Base-by-base conservation (phyloP, 164 flowering plant species). In the Cinnamomum chago region DNA sequence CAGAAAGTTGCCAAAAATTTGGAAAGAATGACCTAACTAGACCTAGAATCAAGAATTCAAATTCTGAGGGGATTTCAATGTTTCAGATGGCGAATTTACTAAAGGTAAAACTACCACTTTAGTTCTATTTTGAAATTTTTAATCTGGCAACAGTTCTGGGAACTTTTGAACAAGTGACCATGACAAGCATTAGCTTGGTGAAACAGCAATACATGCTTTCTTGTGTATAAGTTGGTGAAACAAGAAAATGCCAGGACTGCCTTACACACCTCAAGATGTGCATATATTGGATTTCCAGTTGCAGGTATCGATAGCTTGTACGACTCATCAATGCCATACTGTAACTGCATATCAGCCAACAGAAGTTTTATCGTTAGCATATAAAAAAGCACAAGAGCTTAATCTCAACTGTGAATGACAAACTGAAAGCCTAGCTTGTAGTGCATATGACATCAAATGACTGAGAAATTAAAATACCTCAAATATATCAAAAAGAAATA, bases 301-400 rank as follows among this genome's bases (percentile, higher is more conserved):
- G 83, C 73, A 28, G 92, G 87, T 52, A 93, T 76, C 12, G 77
- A 71, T 75, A 93, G 77, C 72, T 80, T 83, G 86, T 93, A 92
- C 2, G 98, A 89, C 81, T 93, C 98, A 71, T 93, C 95, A 28
- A 85, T 73, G 24, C 94, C 95, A 81, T 83, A 87, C 68, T 90
- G 91, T 67, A 92, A 79, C 98, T 93, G 94, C 86, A 86, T 18
- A 60, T 4, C 70, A 67, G 68, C 68, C 6, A 77, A 67, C 12
- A 66, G 23, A 15, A 50, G 68, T 52, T 58, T 7, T 25, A 27
- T 58, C 15, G 72, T 30, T 40, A 40, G 47, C 47, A 40, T 40
- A 40, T 40, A 40, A 40, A 40, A 40, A 40, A 55, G n/a, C 60
- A 55, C 12, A 55, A 55, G 7, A 55, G 60, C 60, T 5, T 55